Conservation (phyloP, 352 stramenopile species). For the Pythium aristosporum region DNA sequence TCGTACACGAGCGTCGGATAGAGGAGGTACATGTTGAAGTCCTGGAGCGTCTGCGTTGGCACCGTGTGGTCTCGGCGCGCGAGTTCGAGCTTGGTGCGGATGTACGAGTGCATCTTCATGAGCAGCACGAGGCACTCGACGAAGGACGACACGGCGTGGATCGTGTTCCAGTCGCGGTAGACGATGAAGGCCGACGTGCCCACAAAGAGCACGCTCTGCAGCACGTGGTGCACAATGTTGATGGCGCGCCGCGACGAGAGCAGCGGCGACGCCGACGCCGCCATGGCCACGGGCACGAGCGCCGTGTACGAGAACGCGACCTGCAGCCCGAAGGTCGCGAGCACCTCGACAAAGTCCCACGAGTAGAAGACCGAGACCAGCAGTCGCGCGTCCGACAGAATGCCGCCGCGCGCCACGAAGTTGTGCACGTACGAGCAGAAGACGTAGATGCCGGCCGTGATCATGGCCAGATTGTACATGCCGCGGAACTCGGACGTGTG, state of each 20-base stretch:
- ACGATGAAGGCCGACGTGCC: constrained; percentile 66
- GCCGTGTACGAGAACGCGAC: constrained; percentile 71
- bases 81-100: constrained; percentile 68
- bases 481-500: constrained; percentile 76
- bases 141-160: constrained; percentile 73
- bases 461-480: constrained; percentile 76
- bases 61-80: constrained; percentile 31
- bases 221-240: constrained; percentile 68
- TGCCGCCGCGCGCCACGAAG: constrained; percentile 47
- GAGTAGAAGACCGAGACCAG: constrained; percentile 73
- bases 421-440: constrained; percentile 61
- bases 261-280: constrained; percentile 28
- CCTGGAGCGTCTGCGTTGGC: constrained; percentile 39
- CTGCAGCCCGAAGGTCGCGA: constrained; percentile 65
- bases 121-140: constrained; percentile 74
- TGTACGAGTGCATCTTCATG: constrained; percentile 88
- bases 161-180: constrained; percentile 70
- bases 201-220: constrained; percentile 75
- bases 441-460: constrained; percentile 61
- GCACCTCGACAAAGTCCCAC: constrained; percentile 65
- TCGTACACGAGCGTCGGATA: constrained; percentile 95
- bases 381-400: constrained; percentile 51
- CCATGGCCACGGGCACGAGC: constrained; percentile 72
- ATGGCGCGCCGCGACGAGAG: constrained; percentile 45
- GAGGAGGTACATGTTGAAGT: constrained; percentile 72